Conservation (phyloP, 2,329 filamentous ascomycete genomes). For the Stachybotrys elegans region DNA sequence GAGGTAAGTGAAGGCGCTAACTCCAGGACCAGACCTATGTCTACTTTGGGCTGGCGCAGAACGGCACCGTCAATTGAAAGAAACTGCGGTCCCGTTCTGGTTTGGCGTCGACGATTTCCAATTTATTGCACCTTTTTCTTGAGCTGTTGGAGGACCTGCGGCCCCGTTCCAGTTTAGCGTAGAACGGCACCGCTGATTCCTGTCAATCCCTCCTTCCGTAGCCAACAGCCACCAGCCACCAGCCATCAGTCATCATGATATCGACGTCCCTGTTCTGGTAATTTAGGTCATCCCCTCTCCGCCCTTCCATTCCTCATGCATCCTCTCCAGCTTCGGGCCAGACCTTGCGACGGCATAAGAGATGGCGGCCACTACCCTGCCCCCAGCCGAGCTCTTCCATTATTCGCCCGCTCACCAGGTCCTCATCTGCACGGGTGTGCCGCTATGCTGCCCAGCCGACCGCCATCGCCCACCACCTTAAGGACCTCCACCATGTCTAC, state of each 20-base stretch:
- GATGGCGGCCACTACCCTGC: neutral
- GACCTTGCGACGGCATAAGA: too few relatives aligned
- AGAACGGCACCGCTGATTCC: constrained; percentile 2
- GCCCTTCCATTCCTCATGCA: too few relatives aligned
- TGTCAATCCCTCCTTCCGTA: too few relatives aligned
- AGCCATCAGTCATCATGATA: too few relatives aligned
- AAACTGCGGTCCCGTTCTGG: constrained; percentile 1
- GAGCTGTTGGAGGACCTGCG: neutral
- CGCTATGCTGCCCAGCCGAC: constrained; percentile 10
- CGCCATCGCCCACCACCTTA: constrained; percentile 9
- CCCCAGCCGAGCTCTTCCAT: constrained; percentile 5
- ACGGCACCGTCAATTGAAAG: neutral
- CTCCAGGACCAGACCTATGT: neutral
- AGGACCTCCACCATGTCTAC: constrained; percentile 12
- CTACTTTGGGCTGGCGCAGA: neutral
- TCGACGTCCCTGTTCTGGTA: too few relatives aligned
- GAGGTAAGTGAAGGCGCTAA: neutral
- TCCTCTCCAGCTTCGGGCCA: too few relatives aligned
- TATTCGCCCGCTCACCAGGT: constrained; percentile 7
- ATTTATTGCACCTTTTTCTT: neutral
- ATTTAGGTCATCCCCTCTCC: too few relatives aligned
- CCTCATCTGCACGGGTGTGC: constrained; percentile 8
- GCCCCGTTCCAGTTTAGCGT: constrained; percentile 1
- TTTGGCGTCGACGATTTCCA: constrained; percentile 1
- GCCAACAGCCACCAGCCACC: too few relatives aligned